Evolutionary conservation across 768 basidiomycete genomes (phyloP).

Genomic region (Leccinum subtestaceum): DNA sequence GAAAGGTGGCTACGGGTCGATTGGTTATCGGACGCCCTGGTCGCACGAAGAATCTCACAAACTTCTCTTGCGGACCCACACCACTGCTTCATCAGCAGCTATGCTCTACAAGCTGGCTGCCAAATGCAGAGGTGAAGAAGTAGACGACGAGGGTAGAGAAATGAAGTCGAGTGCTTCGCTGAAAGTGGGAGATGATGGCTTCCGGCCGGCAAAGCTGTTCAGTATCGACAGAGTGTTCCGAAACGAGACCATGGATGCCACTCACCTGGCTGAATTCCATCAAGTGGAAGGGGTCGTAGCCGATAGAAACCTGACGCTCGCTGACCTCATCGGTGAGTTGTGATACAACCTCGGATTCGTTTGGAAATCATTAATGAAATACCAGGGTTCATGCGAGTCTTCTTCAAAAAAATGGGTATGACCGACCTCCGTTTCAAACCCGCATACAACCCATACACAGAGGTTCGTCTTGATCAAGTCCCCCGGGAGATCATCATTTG

Average conservation of each 20-base stretch:
- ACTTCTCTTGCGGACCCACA: constrained; percentile 93
- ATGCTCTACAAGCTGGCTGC: constrained; percentile 96
- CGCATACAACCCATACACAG: constrained; percentile 97
- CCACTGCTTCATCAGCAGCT: constrained; percentile 88
- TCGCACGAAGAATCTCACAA: constrained; percentile 87
- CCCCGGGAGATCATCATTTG: neutral
- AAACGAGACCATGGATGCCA: constrained; percentile 98
- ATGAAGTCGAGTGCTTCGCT: constrained; percentile 5
- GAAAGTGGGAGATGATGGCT: constrained; percentile 55
- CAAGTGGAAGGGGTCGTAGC: constrained; percentile 99
- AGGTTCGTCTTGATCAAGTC: constrained; percentile 45
- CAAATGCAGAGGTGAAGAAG: constrained; percentile 61
- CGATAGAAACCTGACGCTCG: constrained; percentile 86
- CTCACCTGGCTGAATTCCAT: constrained; percentile 98
- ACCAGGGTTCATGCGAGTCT: constrained; percentile 95
- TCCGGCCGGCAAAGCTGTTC: constrained; percentile 91
- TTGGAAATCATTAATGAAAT: neutral
- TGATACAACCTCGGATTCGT: neutral
- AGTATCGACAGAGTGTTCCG: constrained; percentile 98
- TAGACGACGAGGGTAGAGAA: constrained; percentile 35
- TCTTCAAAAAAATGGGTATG: constrained; percentile 98
- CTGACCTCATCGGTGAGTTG: constrained; percentile 84
- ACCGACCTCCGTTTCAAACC: constrained; percentile 95
- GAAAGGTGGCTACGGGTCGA: constrained; percentile 85
- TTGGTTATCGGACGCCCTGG: constrained; percentile 98